Evolutionary conservation across 176 grass and related monocot species (phyloP).

Genomic region (Typha latifolia): DNA sequence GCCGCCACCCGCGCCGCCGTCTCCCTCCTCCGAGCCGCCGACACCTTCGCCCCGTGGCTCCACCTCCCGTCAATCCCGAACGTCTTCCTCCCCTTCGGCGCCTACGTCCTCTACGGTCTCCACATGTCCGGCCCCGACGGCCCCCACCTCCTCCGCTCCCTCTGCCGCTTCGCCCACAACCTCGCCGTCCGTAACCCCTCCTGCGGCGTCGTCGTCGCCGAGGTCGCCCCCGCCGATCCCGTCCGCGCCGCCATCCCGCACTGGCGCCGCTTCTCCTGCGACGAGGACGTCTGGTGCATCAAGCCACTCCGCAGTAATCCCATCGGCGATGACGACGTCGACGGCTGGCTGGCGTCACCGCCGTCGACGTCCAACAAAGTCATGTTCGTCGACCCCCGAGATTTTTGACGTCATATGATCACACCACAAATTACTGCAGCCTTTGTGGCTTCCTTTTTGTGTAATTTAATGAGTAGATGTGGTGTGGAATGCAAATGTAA

Average conservation of each 20-base stretch:
- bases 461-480: too few relatives aligned
- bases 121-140: constrained; percentile 46
- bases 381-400: constrained; percentile 59
- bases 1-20: constrained; percentile 28
- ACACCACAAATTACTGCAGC: not conserved
- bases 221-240: constrained; percentile 36
- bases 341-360: constrained; percentile 30
- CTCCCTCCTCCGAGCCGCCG: constrained; percentile 35
- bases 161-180: constrained; percentile 57
- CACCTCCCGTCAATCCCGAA: constrained; percentile 50
- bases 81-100: constrained; percentile 64
- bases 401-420: constrained; percentile 26
- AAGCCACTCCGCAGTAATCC: constrained; percentile 20
- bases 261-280: constrained; percentile 61
- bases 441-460: too few relatives aligned
- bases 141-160: constrained; percentile 34
- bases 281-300: constrained; percentile 81
- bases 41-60: constrained; percentile 44
- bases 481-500: too few relatives aligned
- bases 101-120: constrained; percentile 57
- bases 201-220: constrained; percentile 25
- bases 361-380: constrained; percentile 7
- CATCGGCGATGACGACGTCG: not conserved
- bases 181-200: constrained; percentile 33
- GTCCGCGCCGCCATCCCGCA: constrained; percentile 32